Percentiles rank a stretch among this genome's conserved stretches.
These are phyloP conservation scores for Eremothecium sinecaudum DNA, from an alignment of 1,139 yeast genomes.

Conservation along the genomic window DNA sequence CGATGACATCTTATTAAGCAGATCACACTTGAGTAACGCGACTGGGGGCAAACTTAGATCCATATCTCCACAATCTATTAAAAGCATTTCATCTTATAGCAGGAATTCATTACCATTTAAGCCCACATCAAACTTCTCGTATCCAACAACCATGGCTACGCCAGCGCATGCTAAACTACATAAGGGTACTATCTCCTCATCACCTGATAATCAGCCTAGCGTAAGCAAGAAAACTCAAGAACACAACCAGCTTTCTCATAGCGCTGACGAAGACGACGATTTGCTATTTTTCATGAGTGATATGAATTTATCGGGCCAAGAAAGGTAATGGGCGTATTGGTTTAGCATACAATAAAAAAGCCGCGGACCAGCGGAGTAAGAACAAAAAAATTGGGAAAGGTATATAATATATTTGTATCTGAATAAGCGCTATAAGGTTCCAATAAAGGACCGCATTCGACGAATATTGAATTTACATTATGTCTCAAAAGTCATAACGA, in stretches of 20 bases:
- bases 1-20: conserved; percentile 11
- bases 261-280: conserved; percentile 67
- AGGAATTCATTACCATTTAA: conserved; percentile 22
- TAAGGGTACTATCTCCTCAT: conserved; percentile 23
- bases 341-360: too few relatives aligned
- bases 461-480: too few relatives aligned
- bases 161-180: conserved; percentile 34
- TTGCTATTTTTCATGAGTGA: conserved; percentile 84
- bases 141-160: conserved; percentile 33
- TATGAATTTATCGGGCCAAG: conserved; percentile 41
- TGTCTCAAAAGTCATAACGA: too few relatives aligned
- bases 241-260: conserved; percentile 7
- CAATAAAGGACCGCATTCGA: too few relatives aligned
- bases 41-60: conserved; percentile 14
- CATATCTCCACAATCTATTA: conserved; percentile 25
- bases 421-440: neutral
- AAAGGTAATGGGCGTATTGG: too few relatives aligned
- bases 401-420: neutral
- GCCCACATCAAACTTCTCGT: conserved; percentile 29
- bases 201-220: conserved; percentile 5
- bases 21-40: conserved; percentile 6
- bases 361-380: too few relatives aligned
- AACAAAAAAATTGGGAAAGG: neutral
- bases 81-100: conserved; percentile 22
- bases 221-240: conserved; percentile 5